A percentile compares a stretch with the other conserved stretches of the same genome.
These are phyloP conservation scores for Fraxinus anomala DNA, from an alignment of 257 asterid genomes.

Conservation along the genomic window DNA sequence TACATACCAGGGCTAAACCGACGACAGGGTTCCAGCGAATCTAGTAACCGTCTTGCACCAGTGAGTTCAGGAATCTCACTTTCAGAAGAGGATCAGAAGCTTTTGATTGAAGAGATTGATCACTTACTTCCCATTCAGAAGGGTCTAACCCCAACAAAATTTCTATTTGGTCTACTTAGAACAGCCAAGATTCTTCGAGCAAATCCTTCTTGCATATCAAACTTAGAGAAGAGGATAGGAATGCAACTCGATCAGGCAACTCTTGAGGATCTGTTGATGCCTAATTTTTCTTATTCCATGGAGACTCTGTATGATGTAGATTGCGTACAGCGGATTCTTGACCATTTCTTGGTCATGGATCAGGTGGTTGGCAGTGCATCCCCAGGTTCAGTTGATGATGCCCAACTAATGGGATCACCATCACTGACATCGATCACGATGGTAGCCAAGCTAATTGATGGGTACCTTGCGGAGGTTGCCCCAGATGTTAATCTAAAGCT, in stretches of 20 bases:
- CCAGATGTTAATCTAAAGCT: constrained; percentile 84
- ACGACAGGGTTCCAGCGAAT: constrained; percentile 55
- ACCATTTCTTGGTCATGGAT: constrained; percentile 83
- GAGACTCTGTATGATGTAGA: constrained; percentile 90
- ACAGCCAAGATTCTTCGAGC: constrained; percentile 88
- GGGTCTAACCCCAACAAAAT: constrained; percentile 68
- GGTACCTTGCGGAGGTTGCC: constrained; percentile 93
- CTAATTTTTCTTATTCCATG: constrained; percentile 75
- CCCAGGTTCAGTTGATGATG: constrained; percentile 73
- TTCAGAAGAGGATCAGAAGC: constrained; percentile 80
- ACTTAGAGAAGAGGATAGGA: constrained; percentile 79
- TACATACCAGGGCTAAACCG: constrained; percentile 79
- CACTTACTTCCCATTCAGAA: constrained; percentile 73
- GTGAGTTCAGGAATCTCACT: constrained; percentile 43
- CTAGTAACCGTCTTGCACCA: constrained; percentile 54
- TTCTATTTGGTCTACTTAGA: constrained; percentile 74
- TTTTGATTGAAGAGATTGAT: constrained; percentile 80
- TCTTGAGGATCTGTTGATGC: constrained; percentile 92
- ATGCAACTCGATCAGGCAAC: constrained; percentile 91
- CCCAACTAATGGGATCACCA: constrained; percentile 79
- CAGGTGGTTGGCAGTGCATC: constrained; percentile 68
- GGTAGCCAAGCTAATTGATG: constrained; percentile 91
- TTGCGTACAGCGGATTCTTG: constrained; percentile 74
- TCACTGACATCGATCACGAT: constrained; percentile 81
- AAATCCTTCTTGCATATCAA: constrained; percentile 49